Evolutionary conservation across 2,329 filamentous ascomycete species (phyloP), one percentile per base, ranked within the genome.

Genomic region (Hortaea sp.): DNA sequence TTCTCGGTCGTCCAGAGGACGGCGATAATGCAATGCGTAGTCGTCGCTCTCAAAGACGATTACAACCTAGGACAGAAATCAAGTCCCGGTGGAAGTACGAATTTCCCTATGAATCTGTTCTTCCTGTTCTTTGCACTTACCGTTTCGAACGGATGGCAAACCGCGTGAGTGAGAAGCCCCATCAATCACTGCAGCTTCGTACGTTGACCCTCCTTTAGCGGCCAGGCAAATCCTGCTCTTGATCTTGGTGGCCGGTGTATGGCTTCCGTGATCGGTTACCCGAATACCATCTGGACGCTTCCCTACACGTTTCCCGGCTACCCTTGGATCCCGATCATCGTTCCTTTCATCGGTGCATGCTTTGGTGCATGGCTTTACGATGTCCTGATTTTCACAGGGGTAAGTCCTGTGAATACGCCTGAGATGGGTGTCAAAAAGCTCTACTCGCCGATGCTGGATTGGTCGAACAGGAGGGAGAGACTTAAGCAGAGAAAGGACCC

Each of bases 1-100:
- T 83, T 85, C 58, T 82, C 78, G 39, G 82, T 86, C 54, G 82
- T 85, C 50, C 66, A 86, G 42, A 78, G 81, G 31, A 80, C 75
- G 48, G 68, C 78, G 0, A 73, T 87, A 11, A 68, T 85, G 20
- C 81, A 84, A 70, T 84, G 85, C 56, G 71, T 79, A 51, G 82
- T 86, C 44, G 85, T 83, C 55, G 81, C 81, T 0, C 66, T 87
- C 38, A 78, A 77, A 43, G 77, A 79, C 47, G 69, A 71, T 50
- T 67, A 69, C 43, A 63, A 63, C 5, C 68, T 66, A 44, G 46
- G 34, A 39, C 56, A 52, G 47, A 49, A 44, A 34, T 10, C 9
- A 9, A 58, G 52, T 9, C 63, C 50, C n/a, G 59, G 60, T 0
- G 20, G 20, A 20, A 20, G 20, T 20, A 69, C 72, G 1, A 60